These are phyloP conservation scores for Cokeromyces recurvatus DNA, from an alignment of 371 early-diverging fungal species.

Conservation along the genomic window DNA sequence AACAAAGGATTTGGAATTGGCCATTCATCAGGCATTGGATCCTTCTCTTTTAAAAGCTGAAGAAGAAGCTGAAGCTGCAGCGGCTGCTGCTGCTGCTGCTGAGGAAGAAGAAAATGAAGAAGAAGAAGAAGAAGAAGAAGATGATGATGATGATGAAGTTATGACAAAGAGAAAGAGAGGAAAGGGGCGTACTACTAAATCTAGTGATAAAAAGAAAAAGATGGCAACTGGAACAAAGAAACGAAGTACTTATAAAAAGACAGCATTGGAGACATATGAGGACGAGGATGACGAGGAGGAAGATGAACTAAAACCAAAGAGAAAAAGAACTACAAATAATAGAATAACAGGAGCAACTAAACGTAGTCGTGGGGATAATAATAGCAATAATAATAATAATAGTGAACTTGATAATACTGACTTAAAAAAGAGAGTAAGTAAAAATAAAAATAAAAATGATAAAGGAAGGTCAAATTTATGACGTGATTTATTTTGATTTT, in stretches of 20 bases:
- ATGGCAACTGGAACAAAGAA: constrained; percentile 9
- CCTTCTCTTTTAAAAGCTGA: constrained; percentile 24
- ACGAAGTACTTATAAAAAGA: neutral
- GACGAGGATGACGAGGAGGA: too few species aligned
- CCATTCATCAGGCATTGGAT: constrained; percentile 34
- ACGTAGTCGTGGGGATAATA: too few species aligned
- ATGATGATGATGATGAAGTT: neutral
- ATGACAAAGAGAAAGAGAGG: constrained; percentile 1
- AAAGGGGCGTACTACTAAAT: constrained; percentile 2
- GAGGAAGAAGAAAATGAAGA: constrained; percentile 18
- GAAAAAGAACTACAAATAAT: too few species aligned
- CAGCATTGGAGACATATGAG: too few species aligned
- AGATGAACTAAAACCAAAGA: too few species aligned
- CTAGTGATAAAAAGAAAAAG: constrained; percentile 4
- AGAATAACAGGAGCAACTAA: too few species aligned
- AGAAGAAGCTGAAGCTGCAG: constrained; percentile 18
- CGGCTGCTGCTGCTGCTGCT: constrained; percentile 13
- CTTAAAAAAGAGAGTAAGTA: constrained; percentile 7
- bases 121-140: constrained; percentile 1
- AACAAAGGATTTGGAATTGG: constrained; percentile 42
- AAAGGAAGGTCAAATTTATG: too few species aligned
- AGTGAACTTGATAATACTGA: neutral
- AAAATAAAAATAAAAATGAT: neutral
- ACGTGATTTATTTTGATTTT: neutral
- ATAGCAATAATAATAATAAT: too few species aligned